Percentiles rank a stretch among this genome's conserved stretches.
Conservation (phyloP, 805 yeast species). For the Kazachstania bromeliacearum region DNA sequence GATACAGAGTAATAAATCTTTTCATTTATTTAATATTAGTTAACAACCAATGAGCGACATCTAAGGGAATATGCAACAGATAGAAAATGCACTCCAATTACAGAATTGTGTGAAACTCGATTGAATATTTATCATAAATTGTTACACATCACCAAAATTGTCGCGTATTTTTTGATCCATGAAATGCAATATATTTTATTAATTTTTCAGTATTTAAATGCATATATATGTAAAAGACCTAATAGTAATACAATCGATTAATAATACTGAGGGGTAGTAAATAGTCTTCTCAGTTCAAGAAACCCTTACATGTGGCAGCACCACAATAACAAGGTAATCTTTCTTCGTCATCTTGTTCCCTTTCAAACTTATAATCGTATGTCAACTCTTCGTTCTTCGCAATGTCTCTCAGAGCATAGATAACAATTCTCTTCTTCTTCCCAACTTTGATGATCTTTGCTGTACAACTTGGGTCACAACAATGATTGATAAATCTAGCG, state of each 20-base stretch:
- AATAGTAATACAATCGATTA: not conserved
- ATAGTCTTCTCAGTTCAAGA: constrained; percentile 55
- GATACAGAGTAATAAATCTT: not conserved
- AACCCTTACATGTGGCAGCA: constrained; percentile 89
- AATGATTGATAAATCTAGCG: constrained; percentile 93
- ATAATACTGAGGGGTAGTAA: not conserved
- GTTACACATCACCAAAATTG: no score
- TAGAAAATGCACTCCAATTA: no score
- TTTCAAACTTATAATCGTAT: constrained; percentile 90
- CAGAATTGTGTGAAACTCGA: no score
- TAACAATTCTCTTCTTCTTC: constrained; percentile 87
- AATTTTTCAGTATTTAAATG: no score
- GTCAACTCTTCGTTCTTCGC: constrained; percentile 87
- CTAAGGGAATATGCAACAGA: no score
- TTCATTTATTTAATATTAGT: not conserved
- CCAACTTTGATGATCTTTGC: constrained; percentile 94
- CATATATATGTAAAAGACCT: no score
- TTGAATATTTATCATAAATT: no score
- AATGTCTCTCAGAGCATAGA: constrained; percentile 84
- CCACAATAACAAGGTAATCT: constrained; percentile 92
- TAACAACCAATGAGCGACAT: no score
- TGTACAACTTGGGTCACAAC: constrained; percentile 95
- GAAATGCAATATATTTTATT: no score
- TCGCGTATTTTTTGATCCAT: no score
- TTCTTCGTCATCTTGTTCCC: constrained; percentile 81